Evolutionary conservation across 306 rosid genomes (phyloP).

Genomic region (Cucurbita maxima): DNA sequence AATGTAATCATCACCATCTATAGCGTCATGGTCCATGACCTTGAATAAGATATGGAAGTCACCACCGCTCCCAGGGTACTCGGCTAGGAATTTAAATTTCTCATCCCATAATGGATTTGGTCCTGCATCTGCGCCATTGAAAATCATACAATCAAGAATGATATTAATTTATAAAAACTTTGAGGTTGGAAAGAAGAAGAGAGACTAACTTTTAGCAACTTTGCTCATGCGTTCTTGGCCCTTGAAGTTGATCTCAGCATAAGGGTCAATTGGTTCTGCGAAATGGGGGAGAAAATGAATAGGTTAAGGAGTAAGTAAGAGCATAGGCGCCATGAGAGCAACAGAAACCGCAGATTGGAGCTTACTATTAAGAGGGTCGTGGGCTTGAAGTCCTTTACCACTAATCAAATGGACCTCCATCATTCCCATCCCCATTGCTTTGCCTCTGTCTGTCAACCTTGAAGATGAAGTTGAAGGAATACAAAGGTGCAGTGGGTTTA

Average conservation of each 20-base stretch:
- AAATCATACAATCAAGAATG: background rate
- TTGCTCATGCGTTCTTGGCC: conserved; percentile 62
- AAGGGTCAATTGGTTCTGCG: conserved; percentile 63
- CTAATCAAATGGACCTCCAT: conserved; percentile 29
- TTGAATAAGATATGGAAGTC: conserved; percentile 48
- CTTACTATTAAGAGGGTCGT: conserved; percentile 30
- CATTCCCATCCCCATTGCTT: conserved; percentile 30
- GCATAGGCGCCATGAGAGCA: background rate
- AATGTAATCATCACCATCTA: conserved; percentile 51
- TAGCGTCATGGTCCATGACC: conserved; percentile 66
- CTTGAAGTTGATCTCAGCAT: conserved; percentile 58
- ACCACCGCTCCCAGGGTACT: conserved; percentile 63
- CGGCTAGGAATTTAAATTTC: conserved; percentile 50
- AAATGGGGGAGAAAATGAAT: background rate
- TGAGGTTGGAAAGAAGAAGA: too few relatives aligned
- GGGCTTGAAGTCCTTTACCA: conserved; percentile 40
- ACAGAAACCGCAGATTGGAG: background rate
- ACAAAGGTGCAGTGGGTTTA: background rate
- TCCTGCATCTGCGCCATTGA: conserved; percentile 43
- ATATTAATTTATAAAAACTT: too few relatives aligned
- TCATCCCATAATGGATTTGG: conserved; percentile 65
- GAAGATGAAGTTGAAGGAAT: background rate
- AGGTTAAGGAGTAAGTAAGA: background rate
- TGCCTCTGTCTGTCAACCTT: background rate
- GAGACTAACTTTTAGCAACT: conserved; percentile 46